A percentile compares a stretch with the other conserved stretches of the same genome.
Evolutionary conservation across 805 yeast genomes (phyloP).

Genomic region (Hermanozyma aechmeae): DNA sequence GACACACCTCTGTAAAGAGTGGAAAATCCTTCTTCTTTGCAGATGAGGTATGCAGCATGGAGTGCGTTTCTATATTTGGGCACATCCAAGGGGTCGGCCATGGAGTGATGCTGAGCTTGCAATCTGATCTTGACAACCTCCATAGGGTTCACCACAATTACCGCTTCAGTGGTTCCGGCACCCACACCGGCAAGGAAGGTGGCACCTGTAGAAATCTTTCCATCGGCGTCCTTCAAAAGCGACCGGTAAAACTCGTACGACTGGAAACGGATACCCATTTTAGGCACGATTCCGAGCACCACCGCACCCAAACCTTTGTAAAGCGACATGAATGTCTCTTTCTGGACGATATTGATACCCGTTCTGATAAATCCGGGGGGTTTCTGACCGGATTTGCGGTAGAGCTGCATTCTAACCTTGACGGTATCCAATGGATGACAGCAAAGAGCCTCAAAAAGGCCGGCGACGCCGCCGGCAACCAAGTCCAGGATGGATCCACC

Average conservation of each 20-base stretch:
- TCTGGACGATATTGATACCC: constrained; percentile 65
- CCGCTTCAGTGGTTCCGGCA: constrained; percentile 96
- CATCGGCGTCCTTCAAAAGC: constrained; percentile 52
- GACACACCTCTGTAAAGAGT: constrained; percentile 92
- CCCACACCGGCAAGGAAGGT: constrained; percentile 92
- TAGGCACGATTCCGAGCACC: constrained; percentile 93
- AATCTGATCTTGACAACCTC: constrained; percentile 94
- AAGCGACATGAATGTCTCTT: constrained; percentile 77
- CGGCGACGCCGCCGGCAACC: constrained; percentile 95
- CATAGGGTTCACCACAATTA: constrained; percentile 90
- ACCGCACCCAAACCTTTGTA: constrained; percentile 97
- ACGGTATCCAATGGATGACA: constrained; percentile 98
- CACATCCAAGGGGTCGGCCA: constrained; percentile 70
- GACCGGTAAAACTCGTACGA: constrained; percentile 85
- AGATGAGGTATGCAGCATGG: constrained; percentile 77
- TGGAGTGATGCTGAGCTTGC: constrained; percentile 89
- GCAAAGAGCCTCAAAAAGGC: constrained; percentile 91
- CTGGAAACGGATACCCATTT: constrained; percentile 95
- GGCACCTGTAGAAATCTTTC: constrained; percentile 58
- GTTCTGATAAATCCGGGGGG: constrained; percentile 84
- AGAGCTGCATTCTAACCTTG: constrained; percentile 94
- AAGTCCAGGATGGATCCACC: constrained; percentile 49
- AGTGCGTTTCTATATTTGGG: constrained; percentile 91
- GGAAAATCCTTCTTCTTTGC: constrained; percentile 82
- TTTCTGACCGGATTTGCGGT: constrained; percentile 59